Evolutionary conservation across 2,329 filamentous ascomycete genomes (phyloP).

Genomic region (Aspergillus hortae): DNA sequence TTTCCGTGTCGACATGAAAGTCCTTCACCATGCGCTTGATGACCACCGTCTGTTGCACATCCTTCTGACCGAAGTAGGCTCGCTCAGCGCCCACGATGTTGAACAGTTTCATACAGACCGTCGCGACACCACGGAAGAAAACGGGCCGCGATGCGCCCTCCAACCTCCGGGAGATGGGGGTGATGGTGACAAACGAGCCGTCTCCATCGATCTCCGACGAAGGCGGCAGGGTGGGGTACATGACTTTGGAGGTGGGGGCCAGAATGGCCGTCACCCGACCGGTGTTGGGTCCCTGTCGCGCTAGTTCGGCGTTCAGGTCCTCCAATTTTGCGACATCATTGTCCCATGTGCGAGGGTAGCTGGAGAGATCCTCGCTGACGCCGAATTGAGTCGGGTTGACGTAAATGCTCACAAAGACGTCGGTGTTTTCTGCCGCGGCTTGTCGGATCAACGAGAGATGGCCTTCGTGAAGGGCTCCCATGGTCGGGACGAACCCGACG

Average conservation of each 20-base stretch:
- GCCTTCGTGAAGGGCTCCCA: constrained; percentile 93
- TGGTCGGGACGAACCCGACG: constrained; percentile 89
- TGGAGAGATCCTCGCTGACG: constrained; percentile 77
- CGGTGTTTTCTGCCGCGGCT: constrained; percentile 77
- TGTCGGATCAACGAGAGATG: constrained; percentile 81
- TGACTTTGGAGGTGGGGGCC: constrained; percentile 73
- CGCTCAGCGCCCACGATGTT: constrained; percentile 74
- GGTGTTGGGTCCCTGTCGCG: constrained; percentile 45
- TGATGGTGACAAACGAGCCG: constrained; percentile 89
- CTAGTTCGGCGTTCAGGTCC: constrained; percentile 68
- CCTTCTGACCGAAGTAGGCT: constrained; percentile 96
- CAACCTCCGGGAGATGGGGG: constrained; percentile 73
- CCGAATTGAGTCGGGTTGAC: constrained; percentile 98
- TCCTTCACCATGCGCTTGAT: constrained; percentile 84
- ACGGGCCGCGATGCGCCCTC: constrained; percentile 85
- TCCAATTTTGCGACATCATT: constrained; percentile 67
- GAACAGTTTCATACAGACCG: constrained; percentile 92
- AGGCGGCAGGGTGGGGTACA: constrained; percentile 83
- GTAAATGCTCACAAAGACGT: constrained; percentile 88
- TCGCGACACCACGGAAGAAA: constrained; percentile 95
- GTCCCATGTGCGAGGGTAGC: constrained; percentile 88
- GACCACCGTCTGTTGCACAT: constrained; percentile 92
- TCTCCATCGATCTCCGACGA: constrained; percentile 68
- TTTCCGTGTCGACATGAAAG: constrained; percentile 72
- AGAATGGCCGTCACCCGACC: constrained; percentile 81